Evolutionary conservation across 176 grass and related monocot genomes (phyloP).

Genomic region (Bromus sterilis): DNA sequence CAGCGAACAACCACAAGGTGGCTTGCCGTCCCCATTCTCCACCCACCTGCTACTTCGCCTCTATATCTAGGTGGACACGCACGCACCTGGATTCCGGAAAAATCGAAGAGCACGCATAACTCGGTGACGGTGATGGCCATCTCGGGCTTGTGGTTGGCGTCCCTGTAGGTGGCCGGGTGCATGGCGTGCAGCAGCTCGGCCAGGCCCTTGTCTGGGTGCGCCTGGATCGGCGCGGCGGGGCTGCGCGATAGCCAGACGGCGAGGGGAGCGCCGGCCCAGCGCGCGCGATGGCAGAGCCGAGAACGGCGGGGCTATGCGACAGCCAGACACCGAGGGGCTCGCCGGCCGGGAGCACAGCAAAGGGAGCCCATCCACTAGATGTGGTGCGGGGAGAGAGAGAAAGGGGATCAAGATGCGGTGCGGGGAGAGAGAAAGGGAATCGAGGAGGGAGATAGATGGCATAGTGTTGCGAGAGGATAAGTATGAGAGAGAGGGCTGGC

Average conservation of each 20-base stretch:
- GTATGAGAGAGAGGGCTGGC: too few relatives aligned
- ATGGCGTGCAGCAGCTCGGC: constrained; percentile 58
- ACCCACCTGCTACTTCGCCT: too few relatives aligned
- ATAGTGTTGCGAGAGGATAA: too few relatives aligned
- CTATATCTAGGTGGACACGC: background rate
- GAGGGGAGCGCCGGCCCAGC: constrained; percentile 76
- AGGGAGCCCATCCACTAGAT: constrained; percentile 90
- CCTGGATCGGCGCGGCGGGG: constrained; percentile 88
- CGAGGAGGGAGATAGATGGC: too few relatives aligned
- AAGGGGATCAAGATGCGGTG: too few relatives aligned
- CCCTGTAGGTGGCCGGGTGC: constrained; percentile 68
- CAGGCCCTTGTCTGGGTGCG: constrained; percentile 88
- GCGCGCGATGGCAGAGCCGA: constrained; percentile 51
- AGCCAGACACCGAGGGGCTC: constrained; percentile 57
- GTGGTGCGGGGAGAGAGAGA: too few relatives aligned
- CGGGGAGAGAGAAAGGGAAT: too few relatives aligned
- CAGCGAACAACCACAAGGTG: too few relatives aligned
- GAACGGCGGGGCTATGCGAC: constrained; percentile 27
- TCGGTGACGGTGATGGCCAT: constrained; percentile 93
- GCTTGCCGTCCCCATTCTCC: too few relatives aligned
- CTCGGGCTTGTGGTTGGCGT: constrained; percentile 92
- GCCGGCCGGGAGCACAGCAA: constrained; percentile 17
- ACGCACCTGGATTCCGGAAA: constrained; percentile 53
- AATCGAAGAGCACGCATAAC: constrained; percentile 85
- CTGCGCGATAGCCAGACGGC: too few relatives aligned